Evolutionary conservation across 2,329 filamentous ascomycete genomes (phyloP).

Genomic region (Cladorrhinum sp.): DNA sequence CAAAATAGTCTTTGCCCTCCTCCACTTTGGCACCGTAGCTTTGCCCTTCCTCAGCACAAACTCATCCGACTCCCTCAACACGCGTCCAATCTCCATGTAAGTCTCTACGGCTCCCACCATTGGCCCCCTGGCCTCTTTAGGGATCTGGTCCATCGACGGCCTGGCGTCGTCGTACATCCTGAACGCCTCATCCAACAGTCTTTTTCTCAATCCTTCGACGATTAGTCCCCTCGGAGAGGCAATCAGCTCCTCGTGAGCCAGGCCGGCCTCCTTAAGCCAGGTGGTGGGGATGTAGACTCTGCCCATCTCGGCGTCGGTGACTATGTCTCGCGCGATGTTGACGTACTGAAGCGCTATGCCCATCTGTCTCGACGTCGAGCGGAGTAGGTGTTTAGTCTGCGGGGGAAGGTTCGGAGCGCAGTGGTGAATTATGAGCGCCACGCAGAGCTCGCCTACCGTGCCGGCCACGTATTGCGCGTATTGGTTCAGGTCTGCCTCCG

Average conservation of each 20-base stretch:
- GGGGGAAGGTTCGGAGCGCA: slow-evolving; percentile 33
- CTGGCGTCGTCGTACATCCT: slow-evolving; percentile 54
- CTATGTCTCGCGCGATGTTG: slow-evolving; percentile 73
- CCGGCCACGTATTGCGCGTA: slow-evolving; percentile 70
- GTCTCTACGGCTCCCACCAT: slow-evolving; percentile 27
- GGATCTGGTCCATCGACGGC: slow-evolving; percentile 58
- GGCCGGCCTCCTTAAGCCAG: slow-evolving; percentile 59
- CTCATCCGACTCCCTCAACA: slow-evolving; percentile 18
- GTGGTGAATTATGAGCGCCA: slow-evolving; percentile 64
- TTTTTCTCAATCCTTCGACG: slow-evolving; percentile 46
- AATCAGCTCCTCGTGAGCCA: slow-evolving; percentile 55
- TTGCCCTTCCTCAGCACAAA: slow-evolving; percentile 14
- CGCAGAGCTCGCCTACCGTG: slow-evolving; percentile 66
- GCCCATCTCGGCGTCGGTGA: slow-evolving; percentile 60
- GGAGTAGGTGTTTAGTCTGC: slow-evolving; percentile 41
- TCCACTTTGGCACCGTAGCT: slow-evolving; percentile 21
- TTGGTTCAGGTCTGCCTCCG: slow-evolving; percentile 55
- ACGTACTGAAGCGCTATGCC: slow-evolving; percentile 73
- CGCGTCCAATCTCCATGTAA: slow-evolving; percentile 27
- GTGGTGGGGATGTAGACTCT: slow-evolving; percentile 65
- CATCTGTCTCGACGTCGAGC: slow-evolving; percentile 61
- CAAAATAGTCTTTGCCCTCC: slow-evolving; percentile 21
- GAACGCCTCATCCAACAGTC: slow-evolving; percentile 60
- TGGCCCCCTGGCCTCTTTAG: slow-evolving; percentile 52
- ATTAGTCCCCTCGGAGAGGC: slow-evolving; percentile 43